Evolutionary conservation across 192 early-diverging fungal genomes (phyloP).

Genomic region (Hyaloraphidium curvatum): DNA sequence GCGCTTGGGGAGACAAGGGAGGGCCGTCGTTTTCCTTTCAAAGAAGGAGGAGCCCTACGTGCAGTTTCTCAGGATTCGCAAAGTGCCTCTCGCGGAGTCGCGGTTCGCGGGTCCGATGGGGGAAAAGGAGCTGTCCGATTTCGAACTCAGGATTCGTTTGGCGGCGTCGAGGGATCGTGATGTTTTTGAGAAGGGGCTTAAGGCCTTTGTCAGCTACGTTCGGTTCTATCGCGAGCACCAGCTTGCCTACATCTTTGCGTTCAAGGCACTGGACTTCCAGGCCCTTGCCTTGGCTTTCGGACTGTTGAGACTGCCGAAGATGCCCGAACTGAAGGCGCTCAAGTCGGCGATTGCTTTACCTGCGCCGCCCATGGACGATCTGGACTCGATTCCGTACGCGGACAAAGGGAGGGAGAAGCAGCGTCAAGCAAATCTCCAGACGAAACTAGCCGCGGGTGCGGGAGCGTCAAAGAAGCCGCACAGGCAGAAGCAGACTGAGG

Average conservation of each 20-base stretch:
- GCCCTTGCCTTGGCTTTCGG: conserved; percentile 62
- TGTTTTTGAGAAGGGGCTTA: conserved; percentile 51
- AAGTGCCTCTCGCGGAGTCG: conserved; percentile 47
- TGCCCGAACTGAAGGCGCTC: conserved; percentile 63
- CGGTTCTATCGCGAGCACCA: conserved; percentile 89
- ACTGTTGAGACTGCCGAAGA: conserved; percentile 60
- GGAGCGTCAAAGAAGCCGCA: conserved; percentile 26
- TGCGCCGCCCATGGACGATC: conserved; percentile 13
- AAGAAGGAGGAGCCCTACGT: conserved; percentile 75
- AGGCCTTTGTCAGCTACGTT: conserved; percentile 78
- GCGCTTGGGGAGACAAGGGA: conserved; percentile 63
- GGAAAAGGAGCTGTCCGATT: conserved; percentile 23
- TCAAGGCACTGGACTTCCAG: conserved; percentile 63
- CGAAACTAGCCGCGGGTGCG: conserved; percentile 11
- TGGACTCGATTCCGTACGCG: conserved; percentile 39
- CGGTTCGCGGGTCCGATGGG: background rate
- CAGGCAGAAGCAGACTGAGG: conserved; percentile 11
- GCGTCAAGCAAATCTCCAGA: conserved; percentile 16
- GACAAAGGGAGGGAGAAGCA: conserved; percentile 53
- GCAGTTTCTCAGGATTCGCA: conserved; percentile 67
- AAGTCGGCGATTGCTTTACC: conserved; percentile 23
- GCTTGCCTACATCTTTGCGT: conserved; percentile 74
- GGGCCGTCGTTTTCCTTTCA: conserved; percentile 66
- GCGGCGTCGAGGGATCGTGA: conserved; percentile 55
- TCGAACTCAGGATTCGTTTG: conserved; percentile 31